Conservation (phyloP, 257 asterid genomes). For the Ilex asprella region DNA sequence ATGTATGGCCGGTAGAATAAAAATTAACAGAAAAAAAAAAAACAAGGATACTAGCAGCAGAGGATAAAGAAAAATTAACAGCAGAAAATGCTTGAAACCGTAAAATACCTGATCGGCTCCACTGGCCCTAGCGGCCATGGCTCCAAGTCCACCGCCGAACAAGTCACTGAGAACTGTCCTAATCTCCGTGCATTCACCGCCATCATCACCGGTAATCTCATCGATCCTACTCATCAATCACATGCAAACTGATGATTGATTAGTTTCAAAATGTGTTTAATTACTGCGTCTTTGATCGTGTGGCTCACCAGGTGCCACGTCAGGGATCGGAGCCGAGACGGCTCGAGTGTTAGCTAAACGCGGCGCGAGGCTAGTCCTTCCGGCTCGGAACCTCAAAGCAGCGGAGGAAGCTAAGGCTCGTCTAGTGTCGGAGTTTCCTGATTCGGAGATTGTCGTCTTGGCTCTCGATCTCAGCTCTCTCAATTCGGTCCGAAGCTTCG, state of each 20-base stretch:
- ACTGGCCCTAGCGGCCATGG: slow-evolving; percentile 78
- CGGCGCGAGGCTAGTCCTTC: slow-evolving; percentile 75
- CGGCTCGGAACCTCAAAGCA: slow-evolving; percentile 66
- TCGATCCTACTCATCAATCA: not conserved
- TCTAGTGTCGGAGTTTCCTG: slow-evolving; percentile 57
- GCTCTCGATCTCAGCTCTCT: slow-evolving; percentile 83
- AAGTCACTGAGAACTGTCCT: slow-evolving; percentile 47
- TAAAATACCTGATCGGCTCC: slow-evolving; percentile 70
- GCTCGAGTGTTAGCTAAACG: slow-evolving; percentile 79
- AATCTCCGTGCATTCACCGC: slow-evolving; percentile 70
- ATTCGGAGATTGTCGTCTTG: slow-evolving; percentile 60
- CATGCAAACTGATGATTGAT: too few relatives aligned
- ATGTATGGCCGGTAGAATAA: too few relatives aligned
- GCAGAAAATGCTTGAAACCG: slow-evolving; percentile 54
- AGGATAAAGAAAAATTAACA: not conserved
- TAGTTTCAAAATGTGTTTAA: too few relatives aligned
- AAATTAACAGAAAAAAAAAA: too few relatives aligned
- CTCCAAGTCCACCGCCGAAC: slow-evolving; percentile 79
- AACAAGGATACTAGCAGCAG: too few relatives aligned
- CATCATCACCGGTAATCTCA: slow-evolving; percentile 56
- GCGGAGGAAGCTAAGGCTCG: slow-evolving; percentile 76
- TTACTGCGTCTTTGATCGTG: not conserved
- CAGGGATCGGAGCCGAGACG: slow-evolving; percentile 95
- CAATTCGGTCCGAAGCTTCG: slow-evolving; percentile 61
- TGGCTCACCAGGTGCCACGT: slow-evolving; percentile 65